phyloP scores from a whole-genome alignment of 208 protist species.

The Lotmaria passim region DNA sequence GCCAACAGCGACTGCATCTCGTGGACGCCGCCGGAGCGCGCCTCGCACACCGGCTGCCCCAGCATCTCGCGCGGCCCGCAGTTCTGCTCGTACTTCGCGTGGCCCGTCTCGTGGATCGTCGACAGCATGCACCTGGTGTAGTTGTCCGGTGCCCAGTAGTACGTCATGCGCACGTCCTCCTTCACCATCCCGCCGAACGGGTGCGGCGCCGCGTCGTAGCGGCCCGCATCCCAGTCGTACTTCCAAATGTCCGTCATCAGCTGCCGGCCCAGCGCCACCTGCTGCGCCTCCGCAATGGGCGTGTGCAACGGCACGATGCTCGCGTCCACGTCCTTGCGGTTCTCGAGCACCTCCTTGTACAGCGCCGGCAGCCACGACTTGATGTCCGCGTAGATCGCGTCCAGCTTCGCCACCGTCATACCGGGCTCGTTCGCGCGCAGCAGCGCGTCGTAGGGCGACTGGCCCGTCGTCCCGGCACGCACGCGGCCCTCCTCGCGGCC shows the following conservation, averaged over 20 bases:
- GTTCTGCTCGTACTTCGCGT: constrained; percentile 24
- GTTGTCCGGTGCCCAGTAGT: constrained; percentile 51
- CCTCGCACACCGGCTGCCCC: constrained; percentile 56
- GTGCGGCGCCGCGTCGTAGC: constrained; percentile 70
- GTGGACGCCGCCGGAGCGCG: constrained; percentile 72
- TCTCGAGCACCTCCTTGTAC: constrained; percentile 50
- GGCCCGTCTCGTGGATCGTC: constrained; percentile 54
- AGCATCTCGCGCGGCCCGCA: constrained; percentile 49
- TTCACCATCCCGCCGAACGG: constrained; percentile 74
- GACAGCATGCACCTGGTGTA: constrained; percentile 29
- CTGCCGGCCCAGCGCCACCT: constrained; percentile 38
- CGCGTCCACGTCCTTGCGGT: constrained; percentile 31
- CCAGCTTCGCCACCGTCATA: constrained; percentile 48
- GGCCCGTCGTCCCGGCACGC: constrained; percentile 9
- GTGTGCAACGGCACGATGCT: constrained; percentile 22
- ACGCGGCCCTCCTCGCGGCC: constrained; percentile 47
- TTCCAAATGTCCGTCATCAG: constrained; percentile 55
- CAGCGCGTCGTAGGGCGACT: constrained; percentile 59
- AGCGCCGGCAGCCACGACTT: constrained; percentile 67
- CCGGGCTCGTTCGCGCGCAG: constrained; percentile 75
- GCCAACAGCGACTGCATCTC: constrained; percentile 84
- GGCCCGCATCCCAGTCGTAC: constrained; percentile 76
- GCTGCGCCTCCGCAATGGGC: constrained; percentile 40
- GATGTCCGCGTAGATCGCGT: constrained; percentile 59
- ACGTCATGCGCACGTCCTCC: constrained; percentile 79